phyloP scores from a whole-genome alignment of 495 filamentous ascomycete genomes.

The Cryomyces minteri region DNA sequence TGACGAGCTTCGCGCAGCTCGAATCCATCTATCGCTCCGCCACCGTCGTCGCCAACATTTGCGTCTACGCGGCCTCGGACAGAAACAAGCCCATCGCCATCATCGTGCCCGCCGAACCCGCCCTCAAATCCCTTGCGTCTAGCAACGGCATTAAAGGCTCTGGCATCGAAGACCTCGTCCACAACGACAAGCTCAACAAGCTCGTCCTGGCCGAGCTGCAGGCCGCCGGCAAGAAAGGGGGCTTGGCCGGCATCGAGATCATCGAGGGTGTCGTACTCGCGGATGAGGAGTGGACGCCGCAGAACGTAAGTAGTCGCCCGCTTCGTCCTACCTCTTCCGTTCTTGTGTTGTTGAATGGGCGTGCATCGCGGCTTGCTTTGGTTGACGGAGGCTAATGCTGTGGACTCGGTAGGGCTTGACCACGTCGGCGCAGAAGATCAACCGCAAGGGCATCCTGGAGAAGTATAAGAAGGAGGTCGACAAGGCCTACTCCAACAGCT shows the following conservation, averaged over 20 bases:
- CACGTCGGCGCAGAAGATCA: constrained; percentile 63
- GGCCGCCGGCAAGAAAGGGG: constrained; percentile 49
- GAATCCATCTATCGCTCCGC: constrained; percentile 84
- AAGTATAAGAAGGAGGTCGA: constrained; percentile 49
- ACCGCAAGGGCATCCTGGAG: constrained; percentile 45
- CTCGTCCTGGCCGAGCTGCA: constrained; percentile 75
- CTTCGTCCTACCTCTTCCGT: no score
- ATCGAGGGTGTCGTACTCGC: constrained; percentile 83
- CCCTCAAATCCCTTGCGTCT: constrained; percentile 66
- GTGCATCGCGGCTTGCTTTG: no score
- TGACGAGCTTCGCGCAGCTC: constrained; percentile 27
- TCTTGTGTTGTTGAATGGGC: no score
- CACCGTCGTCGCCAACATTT: constrained; percentile 82
- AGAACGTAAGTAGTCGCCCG: constrained; percentile 52
- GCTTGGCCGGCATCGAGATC: constrained; percentile 73
- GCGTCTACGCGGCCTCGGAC: constrained; percentile 67
- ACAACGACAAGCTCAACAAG: constrained; percentile 62
- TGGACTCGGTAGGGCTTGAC: constrained; percentile 32
- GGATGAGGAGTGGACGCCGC: constrained; percentile 94
- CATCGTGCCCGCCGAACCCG: constrained; percentile 75
- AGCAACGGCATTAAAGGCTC: constrained; percentile 53
- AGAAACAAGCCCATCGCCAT: constrained; percentile 83
- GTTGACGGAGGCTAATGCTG: constrained; percentile 12
- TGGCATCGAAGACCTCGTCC: constrained; percentile 58
- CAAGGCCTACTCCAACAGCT: constrained; percentile 26